These are phyloP conservation scores for Vigna hirtella DNA, from an alignment of 306 rosid species.

Conservation along the genomic window DNA sequence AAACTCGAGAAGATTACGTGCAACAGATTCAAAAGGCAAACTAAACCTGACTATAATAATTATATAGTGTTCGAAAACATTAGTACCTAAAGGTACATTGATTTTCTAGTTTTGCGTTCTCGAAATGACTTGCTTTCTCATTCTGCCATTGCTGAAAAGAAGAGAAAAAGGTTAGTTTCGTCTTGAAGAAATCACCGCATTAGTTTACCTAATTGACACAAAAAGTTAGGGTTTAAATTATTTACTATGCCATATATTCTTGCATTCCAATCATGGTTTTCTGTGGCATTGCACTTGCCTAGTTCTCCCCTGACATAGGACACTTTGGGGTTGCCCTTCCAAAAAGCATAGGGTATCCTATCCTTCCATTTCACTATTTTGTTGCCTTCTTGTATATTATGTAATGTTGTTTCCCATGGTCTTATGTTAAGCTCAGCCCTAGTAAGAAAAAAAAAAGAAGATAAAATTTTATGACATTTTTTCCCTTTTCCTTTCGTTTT, in stretches of 20 bases:
- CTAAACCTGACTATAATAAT: not conserved
- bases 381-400: slow-evolving; percentile 49
- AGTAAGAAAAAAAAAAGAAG: not conserved
- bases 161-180: not conserved
- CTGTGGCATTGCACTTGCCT: slow-evolving; percentile 48
- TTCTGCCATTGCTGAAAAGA: slow-evolving; percentile 44
- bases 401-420: slow-evolving; percentile 51
- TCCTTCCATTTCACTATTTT: slow-evolving; percentile 50
- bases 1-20: not conserved
- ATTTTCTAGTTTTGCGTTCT: slow-evolving; percentile 52
- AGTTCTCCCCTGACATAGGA: slow-evolving; percentile 38
- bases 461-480: not conserved
- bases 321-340: slow-evolving; percentile 58
- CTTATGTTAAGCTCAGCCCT: slow-evolving; percentile 58
- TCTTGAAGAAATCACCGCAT: slow-evolving; percentile 7
- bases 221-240: not conserved
- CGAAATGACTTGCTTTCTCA: slow-evolving; percentile 38
- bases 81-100: slow-evolving; percentile 59
- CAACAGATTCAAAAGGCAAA: not conserved
- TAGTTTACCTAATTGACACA: not conserved
- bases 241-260: slow-evolving; percentile 49
- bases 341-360: slow-evolving; percentile 59
- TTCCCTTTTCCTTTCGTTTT: not conserved
- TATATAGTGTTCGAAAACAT: not conserved
- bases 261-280: slow-evolving; percentile 51